Conservation (phyloP, 768 basidiomycete species). For the Boletellus sp. region DNA sequence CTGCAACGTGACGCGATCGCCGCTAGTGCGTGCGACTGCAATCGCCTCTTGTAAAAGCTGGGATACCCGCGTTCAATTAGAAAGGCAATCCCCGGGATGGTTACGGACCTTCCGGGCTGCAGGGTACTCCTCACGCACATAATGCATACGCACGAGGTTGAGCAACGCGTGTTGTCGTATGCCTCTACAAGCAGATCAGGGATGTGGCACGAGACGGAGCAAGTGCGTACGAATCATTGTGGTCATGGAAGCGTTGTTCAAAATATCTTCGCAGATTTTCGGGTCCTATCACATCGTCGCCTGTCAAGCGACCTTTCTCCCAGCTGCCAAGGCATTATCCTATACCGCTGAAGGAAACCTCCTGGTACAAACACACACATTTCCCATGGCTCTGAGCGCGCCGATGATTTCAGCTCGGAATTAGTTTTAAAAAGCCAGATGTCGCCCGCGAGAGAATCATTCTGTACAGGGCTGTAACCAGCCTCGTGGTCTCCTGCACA, state of each 20-base stretch:
- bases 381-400: slow-evolving; percentile 57
- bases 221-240: slow-evolving; percentile 68
- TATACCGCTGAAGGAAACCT: background rate
- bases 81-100: background rate
- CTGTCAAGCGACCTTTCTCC: slow-evolving; percentile 59
- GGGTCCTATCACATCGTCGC: slow-evolving; percentile 65
- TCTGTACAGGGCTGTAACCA: slow-evolving; percentile 47
- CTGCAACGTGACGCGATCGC: slow-evolving; percentile 69
- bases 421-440: slow-evolving; percentile 55
- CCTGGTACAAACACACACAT: slow-evolving; percentile 39
- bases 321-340: slow-evolving; percentile 42
- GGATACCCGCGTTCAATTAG: slow-evolving; percentile 1
- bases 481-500: slow-evolving; percentile 43
- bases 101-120: slow-evolving; percentile 62
- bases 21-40: slow-evolving; percentile 65
- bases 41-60: slow-evolving; percentile 78
- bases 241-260: slow-evolving; percentile 80
- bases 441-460: slow-evolving; percentile 52
- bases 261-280: slow-evolving; percentile 77
- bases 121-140: slow-evolving; percentile 59
- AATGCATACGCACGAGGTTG: slow-evolving; percentile 76
- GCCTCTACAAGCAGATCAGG: slow-evolving; percentile 43
- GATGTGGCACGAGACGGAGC: background rate
- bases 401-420: slow-evolving; percentile 63
- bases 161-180: slow-evolving; percentile 77